A percentile compares a stretch with the other conserved stretches of the same genome.
These are phyloP conservation scores for Sugiyamaella japonica DNA, from an alignment of 1,139 yeast species.

Conservation along the genomic window DNA sequence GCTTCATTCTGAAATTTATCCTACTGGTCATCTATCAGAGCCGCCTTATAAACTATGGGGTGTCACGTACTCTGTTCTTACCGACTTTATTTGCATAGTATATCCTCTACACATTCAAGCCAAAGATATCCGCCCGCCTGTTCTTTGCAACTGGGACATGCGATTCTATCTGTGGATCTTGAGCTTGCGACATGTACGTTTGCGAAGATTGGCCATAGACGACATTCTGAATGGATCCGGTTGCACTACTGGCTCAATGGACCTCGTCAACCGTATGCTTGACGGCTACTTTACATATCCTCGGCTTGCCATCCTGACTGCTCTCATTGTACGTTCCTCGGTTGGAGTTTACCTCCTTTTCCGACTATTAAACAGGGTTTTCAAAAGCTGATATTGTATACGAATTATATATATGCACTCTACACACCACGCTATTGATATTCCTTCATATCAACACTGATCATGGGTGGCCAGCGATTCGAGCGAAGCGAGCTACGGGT, in stretches of 20 bases:
- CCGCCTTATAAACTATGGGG: conserved; percentile 44
- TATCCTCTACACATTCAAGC: conserved; percentile 10
- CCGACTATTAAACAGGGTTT: background rate
- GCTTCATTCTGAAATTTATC: conserved; percentile 13
- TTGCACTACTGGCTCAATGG: conserved; percentile 22
- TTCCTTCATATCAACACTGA: too few relatives aligned
- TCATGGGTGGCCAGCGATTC: too few relatives aligned
- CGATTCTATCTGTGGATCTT: conserved; percentile 24
- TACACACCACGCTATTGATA: too few relatives aligned
- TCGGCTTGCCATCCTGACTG: conserved; percentile 15
- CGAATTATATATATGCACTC: too few relatives aligned
- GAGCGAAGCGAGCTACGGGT: too few relatives aligned
- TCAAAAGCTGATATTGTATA: too few relatives aligned
- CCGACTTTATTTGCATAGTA: conserved; percentile 39
- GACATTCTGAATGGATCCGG: conserved; percentile 14
- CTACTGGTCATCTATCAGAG: conserved; percentile 14
- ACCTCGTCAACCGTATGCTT: conserved; percentile 22
- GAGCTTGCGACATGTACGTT: conserved; percentile 19
- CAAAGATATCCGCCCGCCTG: conserved; percentile 26
- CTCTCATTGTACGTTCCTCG: conserved; percentile 9
- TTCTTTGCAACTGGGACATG: conserved; percentile 33
- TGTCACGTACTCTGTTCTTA: conserved; percentile 40
- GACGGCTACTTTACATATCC: conserved; percentile 24
- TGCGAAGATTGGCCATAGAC: conserved; percentile 9
- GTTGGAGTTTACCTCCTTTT: background rate